A percentile compares a stretch with the other conserved stretches of the same genome.
Conservation (phyloP, 2,329 filamentous ascomycete genomes). For the Botrytis byssoidea region DNA sequence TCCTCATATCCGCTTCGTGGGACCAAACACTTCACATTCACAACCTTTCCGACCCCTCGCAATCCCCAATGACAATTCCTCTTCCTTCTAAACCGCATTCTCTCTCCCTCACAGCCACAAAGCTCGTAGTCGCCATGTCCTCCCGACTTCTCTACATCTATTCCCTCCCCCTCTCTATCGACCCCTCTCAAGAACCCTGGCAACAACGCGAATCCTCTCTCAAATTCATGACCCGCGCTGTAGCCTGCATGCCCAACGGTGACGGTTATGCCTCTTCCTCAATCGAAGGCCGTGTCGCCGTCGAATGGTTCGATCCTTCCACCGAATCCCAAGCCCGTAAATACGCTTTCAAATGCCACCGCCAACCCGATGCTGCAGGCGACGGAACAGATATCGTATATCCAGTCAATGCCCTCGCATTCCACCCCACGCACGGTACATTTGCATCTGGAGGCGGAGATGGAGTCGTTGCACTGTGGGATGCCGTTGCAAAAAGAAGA, state of each 20-base stretch:
- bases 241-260: slow-evolving; percentile 95
- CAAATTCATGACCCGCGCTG: slow-evolving; percentile 91
- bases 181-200: slow-evolving; percentile 71
- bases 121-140: slow-evolving; percentile 94
- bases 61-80: slow-evolving; percentile 60
- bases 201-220: slow-evolving; percentile 90
- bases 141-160: slow-evolving; percentile 93
- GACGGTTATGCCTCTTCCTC: slow-evolving; percentile 88
- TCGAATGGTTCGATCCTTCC: slow-evolving; percentile 96
- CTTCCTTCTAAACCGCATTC: slow-evolving; percentile 89
- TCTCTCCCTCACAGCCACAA: slow-evolving; percentile 71
- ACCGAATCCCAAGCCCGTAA: slow-evolving; percentile 85
- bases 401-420: slow-evolving; percentile 69
- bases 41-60: slow-evolving; percentile 54
- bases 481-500: slow-evolving; percentile 67
- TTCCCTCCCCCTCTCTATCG: slow-evolving; percentile 69
- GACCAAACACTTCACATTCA: slow-evolving; percentile 88
- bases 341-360: slow-evolving; percentile 98
- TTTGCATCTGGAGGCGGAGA: slow-evolving; percentile 73
- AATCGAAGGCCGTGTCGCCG: slow-evolving; percentile 93
- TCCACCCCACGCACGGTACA: slow-evolving; percentile 62
- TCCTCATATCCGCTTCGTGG: slow-evolving; percentile 91
- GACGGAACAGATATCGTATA: slow-evolving; percentile 65
- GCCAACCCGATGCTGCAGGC: slow-evolving; percentile 65
- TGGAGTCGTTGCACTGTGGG: slow-evolving; percentile 70